These are phyloP conservation scores for Trametes villosa DNA, from an alignment of 768 basidiomycete genomes.

Conservation along the genomic window DNA sequence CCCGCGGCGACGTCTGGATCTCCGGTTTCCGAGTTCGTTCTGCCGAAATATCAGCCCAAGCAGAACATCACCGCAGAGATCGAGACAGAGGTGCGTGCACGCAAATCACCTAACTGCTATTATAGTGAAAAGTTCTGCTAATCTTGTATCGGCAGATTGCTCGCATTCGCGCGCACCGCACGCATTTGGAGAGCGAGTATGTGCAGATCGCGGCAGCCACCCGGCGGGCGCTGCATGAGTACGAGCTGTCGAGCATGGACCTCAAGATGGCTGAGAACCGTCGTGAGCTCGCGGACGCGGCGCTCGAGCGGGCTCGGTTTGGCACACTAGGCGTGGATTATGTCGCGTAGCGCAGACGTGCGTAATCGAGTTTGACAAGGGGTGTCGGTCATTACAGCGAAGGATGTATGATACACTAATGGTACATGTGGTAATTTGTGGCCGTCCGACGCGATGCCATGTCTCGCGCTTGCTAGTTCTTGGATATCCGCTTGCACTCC, in stretches of 20 bases:
- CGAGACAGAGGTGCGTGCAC: constrained; percentile 20
- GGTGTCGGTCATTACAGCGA: not conserved
- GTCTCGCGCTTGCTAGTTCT: constrained; percentile 23
- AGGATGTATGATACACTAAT: not conserved
- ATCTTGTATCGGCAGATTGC: constrained; percentile 10
- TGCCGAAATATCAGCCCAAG: constrained; percentile 17
- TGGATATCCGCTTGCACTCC: constrained; percentile 68
- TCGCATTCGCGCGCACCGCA: constrained; percentile 11
- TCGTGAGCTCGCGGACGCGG: constrained; percentile 58
- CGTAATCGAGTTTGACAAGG: no score
- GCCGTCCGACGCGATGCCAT: not conserved
- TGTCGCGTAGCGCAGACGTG: not conserved
- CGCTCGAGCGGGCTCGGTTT: constrained; percentile 62
- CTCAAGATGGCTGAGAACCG: constrained; percentile 60
- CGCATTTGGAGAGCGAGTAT: constrained; percentile 17
- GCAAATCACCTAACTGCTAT: not conserved
- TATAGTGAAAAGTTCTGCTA: not conserved
- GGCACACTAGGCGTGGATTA: constrained; percentile 66
- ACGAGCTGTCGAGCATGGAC: constrained; percentile 64
- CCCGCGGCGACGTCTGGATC: not conserved
- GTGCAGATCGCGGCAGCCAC: constrained; percentile 10
- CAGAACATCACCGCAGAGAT: not conserved
- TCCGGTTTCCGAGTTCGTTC: not conserved
- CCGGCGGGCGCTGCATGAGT: constrained; percentile 56
- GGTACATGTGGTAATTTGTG: constrained; percentile 1